Evolutionary conservation across 2,329 filamentous ascomycete species (phyloP).

Genomic region (Fusarium sp.): DNA sequence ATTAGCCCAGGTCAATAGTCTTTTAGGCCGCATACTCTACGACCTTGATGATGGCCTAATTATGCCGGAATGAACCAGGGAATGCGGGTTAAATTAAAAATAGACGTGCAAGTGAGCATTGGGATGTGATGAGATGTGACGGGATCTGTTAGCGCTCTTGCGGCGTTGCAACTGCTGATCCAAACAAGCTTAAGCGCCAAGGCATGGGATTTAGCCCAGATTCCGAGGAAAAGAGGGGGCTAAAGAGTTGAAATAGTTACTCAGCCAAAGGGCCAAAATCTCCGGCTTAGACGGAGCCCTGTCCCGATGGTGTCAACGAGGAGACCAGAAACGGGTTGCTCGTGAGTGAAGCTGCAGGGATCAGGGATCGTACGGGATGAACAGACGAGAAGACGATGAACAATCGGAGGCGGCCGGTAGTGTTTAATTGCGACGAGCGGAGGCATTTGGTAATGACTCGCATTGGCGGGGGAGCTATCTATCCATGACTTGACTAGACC

Average conservation of each 20-base stretch:
- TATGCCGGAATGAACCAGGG: constrained; percentile 21
- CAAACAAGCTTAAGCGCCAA: constrained; percentile 40
- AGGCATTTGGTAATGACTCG: constrained; percentile 38
- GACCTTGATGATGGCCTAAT: constrained; percentile 24
- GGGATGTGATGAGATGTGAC: constrained; percentile 37
- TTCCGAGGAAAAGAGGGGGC: constrained; percentile 24
- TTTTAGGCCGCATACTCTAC: constrained; percentile 18
- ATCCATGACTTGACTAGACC: constrained; percentile 27
- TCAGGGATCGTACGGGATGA: constrained; percentile 26
- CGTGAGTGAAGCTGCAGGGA: constrained; percentile 13
- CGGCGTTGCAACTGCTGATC: constrained; percentile 26
- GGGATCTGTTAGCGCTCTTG: constrained; percentile 39
- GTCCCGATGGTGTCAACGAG: constrained; percentile 6
- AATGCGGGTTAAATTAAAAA: constrained; percentile 50
- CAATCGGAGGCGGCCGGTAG: constrained; percentile 33
- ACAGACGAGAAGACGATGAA: constrained; percentile 21
- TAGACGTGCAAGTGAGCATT: constrained; percentile 37
- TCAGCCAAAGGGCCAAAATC: constrained; percentile 15
- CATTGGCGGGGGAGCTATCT: constrained; percentile 39
- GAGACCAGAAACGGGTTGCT: background rate
- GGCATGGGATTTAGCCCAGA: constrained; percentile 43
- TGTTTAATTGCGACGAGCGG: constrained; percentile 24
- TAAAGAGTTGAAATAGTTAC: constrained; percentile 17
- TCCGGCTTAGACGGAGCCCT: constrained; percentile 15
- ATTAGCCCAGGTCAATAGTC: constrained; percentile 33